Evolutionary conservation across 768 basidiomycete species (phyloP), one percentile per base, ranked within the genome.

Genomic region (Rhizopogon vesiculosus): DNA sequence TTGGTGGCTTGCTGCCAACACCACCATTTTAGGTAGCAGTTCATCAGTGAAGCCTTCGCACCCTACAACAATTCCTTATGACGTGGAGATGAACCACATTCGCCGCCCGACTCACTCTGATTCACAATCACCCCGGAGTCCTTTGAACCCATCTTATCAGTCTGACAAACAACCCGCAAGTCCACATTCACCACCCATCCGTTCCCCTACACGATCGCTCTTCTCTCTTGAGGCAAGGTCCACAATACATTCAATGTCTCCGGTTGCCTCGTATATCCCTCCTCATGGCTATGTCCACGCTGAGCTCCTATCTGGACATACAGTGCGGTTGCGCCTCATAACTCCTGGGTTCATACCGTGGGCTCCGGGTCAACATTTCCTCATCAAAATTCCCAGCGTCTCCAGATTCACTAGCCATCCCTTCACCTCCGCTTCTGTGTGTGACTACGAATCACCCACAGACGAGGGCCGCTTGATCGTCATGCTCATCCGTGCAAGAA

Each of bases 311-410:
- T 82, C 89, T 0, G 90, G 89, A 8, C 75, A 78, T 3, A 88
- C 85, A 5, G 69, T 91, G 16, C 84, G 89, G 42, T 66, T 91
- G n/a, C 82, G 84, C 0, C 70, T 90, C 41, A 72, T 82, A 53
- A 75, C 85, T 0, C 77, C 84, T 0, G 76, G 78, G 2, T 78
- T 76, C 49, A 65, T 87, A 48, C 67, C 75, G 0, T 91, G 89
- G 89, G 78, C 82, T 1, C 83, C 89, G 2, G 90, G 89, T n/a
- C 90, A 91, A 67, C 86, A 89, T 66, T 83, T 91, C 61, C 75
- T 87, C 22, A 74, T 92, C 57, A 80, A 75, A 51, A 75, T 90
- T 18, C 89, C 90, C 0, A 77, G 78, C 31, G 72, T 92, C 28
- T 84, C 84, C 3, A 73, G 70, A 35, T 74, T 85, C 62, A 78